Evolutionary conservation across 164 flowering plant species (phyloP).

Genomic region (Piper longum): DNA sequence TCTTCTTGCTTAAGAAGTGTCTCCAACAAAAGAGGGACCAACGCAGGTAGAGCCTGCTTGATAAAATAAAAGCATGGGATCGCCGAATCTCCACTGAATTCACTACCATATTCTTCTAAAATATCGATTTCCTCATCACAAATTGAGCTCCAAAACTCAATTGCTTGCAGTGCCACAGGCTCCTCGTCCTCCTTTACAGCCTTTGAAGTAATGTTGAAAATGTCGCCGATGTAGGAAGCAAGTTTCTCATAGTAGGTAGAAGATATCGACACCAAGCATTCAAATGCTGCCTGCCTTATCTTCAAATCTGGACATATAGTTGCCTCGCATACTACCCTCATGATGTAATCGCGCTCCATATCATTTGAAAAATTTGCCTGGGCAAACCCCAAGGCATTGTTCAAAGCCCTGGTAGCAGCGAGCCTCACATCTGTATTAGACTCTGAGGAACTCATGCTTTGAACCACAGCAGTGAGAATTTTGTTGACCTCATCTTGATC

Average conservation of each 20-base stretch:
- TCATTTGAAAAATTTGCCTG: too few species aligned
- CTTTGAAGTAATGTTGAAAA: conserved; percentile 45
- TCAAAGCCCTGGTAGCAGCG: conserved; percentile 43
- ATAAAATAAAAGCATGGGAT: too few species aligned
- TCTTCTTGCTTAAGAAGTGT: conserved; percentile 31
- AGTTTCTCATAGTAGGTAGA: conserved; percentile 23
- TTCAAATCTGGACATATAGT: conserved; percentile 36
- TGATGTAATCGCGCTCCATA: too few species aligned
- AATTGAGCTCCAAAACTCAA: conserved; percentile 17
- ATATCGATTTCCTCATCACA: too few species aligned
- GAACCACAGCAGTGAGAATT: conserved; percentile 15
- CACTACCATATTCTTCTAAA: too few species aligned
- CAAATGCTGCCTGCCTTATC: conserved; percentile 2
- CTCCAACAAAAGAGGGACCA: too few species aligned
- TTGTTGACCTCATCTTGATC: conserved; percentile 51
- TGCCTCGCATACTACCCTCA: conserved; percentile 30
- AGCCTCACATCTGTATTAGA: conserved; percentile 15
- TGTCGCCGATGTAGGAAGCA: conserved; percentile 40
- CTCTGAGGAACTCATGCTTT: too few species aligned
- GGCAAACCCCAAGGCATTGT: conserved; percentile 15
- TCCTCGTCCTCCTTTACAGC: conserved; percentile 57
- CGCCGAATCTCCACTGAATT: too few species aligned
- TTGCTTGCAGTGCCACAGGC: conserved; percentile 54
- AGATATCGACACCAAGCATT: too few species aligned
- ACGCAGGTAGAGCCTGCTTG: too few species aligned